Evolutionary conservation across 208 protist genomes (phyloP), one percentile per base, ranked within the genome.

Genomic region (Zelonia costaricensis): DNA sequence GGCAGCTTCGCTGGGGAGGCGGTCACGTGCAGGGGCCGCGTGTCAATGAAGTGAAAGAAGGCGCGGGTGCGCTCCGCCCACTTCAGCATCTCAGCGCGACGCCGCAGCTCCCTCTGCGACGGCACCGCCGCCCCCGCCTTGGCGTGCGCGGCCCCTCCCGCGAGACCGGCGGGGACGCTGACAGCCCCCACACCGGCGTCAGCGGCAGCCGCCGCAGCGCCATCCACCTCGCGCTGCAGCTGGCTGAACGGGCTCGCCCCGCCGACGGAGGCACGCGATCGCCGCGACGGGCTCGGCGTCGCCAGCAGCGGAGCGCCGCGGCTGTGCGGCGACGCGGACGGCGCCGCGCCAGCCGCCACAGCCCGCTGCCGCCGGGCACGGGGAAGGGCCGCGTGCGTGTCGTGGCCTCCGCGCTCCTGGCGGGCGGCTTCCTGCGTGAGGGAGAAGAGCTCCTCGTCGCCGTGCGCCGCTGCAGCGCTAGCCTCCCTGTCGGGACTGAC

Each of bases 1-100:
- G 16, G 12, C 3, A 33, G n/a, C 58, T 73, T 69, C 56, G 35
- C 9, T 6, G 70, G 62, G 1, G 57, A 76, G 39, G 73, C 39
- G 16, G 74, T 72, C 6, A 87, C 28, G n/a, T 61, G 58, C 48
- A 92, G 27, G 4, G 76, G 67, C 6, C 80, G 67, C 20, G 69
- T 31, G 55, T 92, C 86, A 56, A 92, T 92, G 46, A 70, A 66
- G 58, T 76, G 54, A 60, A 92, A 92, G 47, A 92, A 92, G 12
- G 56, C 36, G 31, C 70, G 62, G 28, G 70, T 83, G 55, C 70
- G 63, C 35, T 70, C 68, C 5, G 62, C 74, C 85, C 85, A 92
- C 31, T 55, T 59, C 45, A 62, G 67, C 76, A 74, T 73, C n/a
- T 70, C 55, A 7, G 55, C 47, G 27, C 56, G 62, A 36, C 66